These are phyloP conservation scores for Fusarium sp. DNA, from an alignment of 2,329 filamentous ascomycete genomes.

Conservation along the genomic window DNA sequence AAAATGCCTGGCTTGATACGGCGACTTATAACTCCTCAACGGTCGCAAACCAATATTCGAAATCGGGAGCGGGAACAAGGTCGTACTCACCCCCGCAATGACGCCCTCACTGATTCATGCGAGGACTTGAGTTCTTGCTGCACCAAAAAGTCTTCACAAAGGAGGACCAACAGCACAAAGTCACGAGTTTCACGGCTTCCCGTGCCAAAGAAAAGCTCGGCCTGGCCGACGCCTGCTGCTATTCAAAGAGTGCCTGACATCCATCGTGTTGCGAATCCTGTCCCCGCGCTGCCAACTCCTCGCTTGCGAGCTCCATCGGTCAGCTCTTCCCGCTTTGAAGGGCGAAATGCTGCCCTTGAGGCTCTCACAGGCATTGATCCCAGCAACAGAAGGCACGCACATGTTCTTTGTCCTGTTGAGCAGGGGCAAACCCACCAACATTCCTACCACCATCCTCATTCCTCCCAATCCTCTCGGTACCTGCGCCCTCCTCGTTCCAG, in stretches of 20 bases:
- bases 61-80: conserved; percentile 16
- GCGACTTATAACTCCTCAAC: conserved; percentile 43
- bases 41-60: conserved; percentile 19
- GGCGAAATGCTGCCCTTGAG: conserved; percentile 50
- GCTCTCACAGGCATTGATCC: conserved; percentile 45
- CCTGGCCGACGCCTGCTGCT: conserved; percentile 39
- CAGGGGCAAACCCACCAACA: conserved; percentile 38
- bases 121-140: conserved; percentile 40
- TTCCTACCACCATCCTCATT: conserved; percentile 38
- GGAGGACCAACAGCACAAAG: conserved; percentile 30
- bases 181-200: conserved; percentile 47
- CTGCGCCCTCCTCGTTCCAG: conserved; percentile 41
- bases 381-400: conserved; percentile 44
- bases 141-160: conserved; percentile 32
- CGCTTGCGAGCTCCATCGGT: conserved; percentile 55
- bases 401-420: conserved; percentile 52
- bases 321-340: conserved; percentile 61
- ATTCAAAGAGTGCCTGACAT: conserved; percentile 56
- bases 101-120: conserved; percentile 32
- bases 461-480: conserved; percentile 27
- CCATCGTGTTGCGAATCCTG: conserved; percentile 54
- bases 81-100: conserved; percentile 23
- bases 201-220: conserved; percentile 33
- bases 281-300: conserved; percentile 55
- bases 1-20: conserved; percentile 46